These are phyloP conservation scores for Starmerella cellae DNA, from an alignment of 805 yeast species.

Conservation along the genomic window DNA sequence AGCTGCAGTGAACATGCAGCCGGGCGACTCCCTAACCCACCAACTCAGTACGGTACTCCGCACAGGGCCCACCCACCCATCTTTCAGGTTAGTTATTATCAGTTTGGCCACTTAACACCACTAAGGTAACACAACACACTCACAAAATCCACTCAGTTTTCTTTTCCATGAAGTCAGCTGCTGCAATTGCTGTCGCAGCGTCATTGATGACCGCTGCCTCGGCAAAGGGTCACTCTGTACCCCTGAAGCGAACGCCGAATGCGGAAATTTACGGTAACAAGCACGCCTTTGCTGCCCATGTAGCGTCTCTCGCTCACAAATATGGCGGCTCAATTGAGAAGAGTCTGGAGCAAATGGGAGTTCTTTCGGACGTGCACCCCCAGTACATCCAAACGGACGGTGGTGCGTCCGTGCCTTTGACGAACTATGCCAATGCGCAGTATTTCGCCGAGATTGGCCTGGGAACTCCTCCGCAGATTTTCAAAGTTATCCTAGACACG, in stretches of 20 bases:
- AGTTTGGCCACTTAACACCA: neutral
- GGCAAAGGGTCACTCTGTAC: constrained; percentile 19
- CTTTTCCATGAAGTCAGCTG: constrained; percentile 6
- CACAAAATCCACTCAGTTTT: neutral
- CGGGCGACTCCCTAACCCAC: neutral
- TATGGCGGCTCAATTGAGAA: constrained; percentile 17
- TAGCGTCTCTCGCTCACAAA: constrained; percentile 20
- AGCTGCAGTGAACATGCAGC: too few relatives aligned
- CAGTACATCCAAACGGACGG: constrained; percentile 8
- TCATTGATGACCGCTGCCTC: constrained; percentile 15
- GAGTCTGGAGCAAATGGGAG: constrained; percentile 7
- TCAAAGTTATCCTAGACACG: constrained; percentile 90
- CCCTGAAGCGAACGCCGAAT: constrained; percentile 14
- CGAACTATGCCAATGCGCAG: constrained; percentile 91
- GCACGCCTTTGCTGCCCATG: constrained; percentile 18
- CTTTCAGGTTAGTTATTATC: neutral
- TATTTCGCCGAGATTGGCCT: constrained; percentile 80
- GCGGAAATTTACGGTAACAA: constrained; percentile 16
- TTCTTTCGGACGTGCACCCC: constrained; percentile 10
- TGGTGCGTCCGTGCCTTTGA: constrained; percentile 50
- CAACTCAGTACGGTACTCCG: neutral
- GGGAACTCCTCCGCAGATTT: constrained; percentile 88
- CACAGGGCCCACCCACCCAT: neutral
- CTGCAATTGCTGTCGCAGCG: constrained; percentile 18
- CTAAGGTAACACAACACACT: neutral